phyloP scores from a whole-genome alignment of 208 protist genomes.

The Spongospora subterranea region DNA sequence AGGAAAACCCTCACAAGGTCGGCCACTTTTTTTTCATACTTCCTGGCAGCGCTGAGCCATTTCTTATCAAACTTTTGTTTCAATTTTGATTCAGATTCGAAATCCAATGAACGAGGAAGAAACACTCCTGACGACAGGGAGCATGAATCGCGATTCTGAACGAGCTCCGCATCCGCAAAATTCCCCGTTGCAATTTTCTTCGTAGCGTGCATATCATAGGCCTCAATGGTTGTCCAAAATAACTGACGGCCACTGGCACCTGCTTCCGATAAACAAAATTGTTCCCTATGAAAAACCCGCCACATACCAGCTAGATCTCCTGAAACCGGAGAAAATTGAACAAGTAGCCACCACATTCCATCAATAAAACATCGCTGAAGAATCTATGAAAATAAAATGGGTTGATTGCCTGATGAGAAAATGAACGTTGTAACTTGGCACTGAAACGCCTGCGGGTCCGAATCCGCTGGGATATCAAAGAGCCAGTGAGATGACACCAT shows the following conservation, averaged over 20 bases:
- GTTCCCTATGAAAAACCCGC: neutral
- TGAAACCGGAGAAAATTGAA: neutral
- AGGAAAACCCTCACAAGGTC: neutral
- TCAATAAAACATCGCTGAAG: neutral
- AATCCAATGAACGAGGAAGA: slow-evolving; percentile 18
- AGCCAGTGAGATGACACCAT: slow-evolving; percentile 16
- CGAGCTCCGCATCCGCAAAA: neutral
- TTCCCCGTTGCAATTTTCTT: neutral
- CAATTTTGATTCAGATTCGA: neutral
- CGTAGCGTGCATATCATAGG: neutral
- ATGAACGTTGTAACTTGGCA: neutral
- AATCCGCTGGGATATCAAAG: neutral
- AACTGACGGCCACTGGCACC: neutral
- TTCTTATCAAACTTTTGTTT: slow-evolving; percentile 50
- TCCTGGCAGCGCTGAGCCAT: slow-evolving; percentile 34
- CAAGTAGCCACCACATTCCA: slow-evolving; percentile 1
- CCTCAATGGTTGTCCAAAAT: slow-evolving; percentile 24
- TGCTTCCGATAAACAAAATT: neutral
- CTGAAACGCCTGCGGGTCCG: neutral
- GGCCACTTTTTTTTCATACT: slow-evolving; percentile 32
- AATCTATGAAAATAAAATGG: neutral
- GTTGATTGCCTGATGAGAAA: neutral
- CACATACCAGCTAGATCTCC: neutral
- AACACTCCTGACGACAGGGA: slow-evolving; percentile 5
- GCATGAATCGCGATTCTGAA: neutral